These are phyloP conservation scores for Auricularia sp. DNA, from an alignment of 768 basidiomycete genomes.

Conservation along the genomic window DNA sequence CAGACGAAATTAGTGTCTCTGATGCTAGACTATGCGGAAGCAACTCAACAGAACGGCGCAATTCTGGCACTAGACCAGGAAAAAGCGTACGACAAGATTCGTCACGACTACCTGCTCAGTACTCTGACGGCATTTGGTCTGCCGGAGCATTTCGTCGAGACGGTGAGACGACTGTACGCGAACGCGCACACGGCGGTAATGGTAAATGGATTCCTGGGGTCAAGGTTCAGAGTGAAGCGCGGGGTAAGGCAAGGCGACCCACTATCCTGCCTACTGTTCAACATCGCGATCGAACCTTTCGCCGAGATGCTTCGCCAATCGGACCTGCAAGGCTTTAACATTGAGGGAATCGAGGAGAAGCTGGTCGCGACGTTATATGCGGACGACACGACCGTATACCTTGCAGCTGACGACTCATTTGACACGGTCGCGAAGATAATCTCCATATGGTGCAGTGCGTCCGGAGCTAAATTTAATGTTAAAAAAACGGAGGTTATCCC, in stretches of 20 bases:
- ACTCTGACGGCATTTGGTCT: slow-evolving; percentile 2
- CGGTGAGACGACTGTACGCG: slow-evolving; percentile 20
- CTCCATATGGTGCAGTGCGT: slow-evolving; percentile 28
- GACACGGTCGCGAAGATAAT: slow-evolving; percentile 20
- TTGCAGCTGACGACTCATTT: slow-evolving; percentile 21
- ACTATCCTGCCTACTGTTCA: slow-evolving; percentile 29
- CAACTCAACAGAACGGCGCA: slow-evolving; percentile 7
- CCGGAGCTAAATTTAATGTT: slow-evolving; percentile 31
- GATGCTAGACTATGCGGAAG: slow-evolving; percentile 10
- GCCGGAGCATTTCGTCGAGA: slow-evolving; percentile 12
- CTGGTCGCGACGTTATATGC: slow-evolving; percentile 21
- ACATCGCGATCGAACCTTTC: slow-evolving; percentile 32
- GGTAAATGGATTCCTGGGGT: slow-evolving; percentile 23
- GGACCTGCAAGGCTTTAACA: slow-evolving; percentile 11
- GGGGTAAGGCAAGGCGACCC: slow-evolving; percentile 31
- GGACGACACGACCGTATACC: slow-evolving; percentile 31
- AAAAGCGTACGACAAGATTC: slow-evolving; percentile 14
- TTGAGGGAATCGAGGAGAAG: slow-evolving; percentile 8
- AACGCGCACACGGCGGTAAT: slow-evolving; percentile 20
- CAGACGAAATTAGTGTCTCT: slow-evolving; percentile 19
- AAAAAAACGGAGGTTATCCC: slow-evolving; percentile 31
- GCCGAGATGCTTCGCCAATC: slow-evolving; percentile 22
- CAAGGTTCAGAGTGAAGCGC: slow-evolving; percentile 15
- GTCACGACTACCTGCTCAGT: slow-evolving; percentile 11
- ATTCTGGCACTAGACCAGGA: slow-evolving; percentile 13